Base-by-base conservation (phyloP, 768 basidiomycete genomes). In the Lactarius sp. region DNA sequence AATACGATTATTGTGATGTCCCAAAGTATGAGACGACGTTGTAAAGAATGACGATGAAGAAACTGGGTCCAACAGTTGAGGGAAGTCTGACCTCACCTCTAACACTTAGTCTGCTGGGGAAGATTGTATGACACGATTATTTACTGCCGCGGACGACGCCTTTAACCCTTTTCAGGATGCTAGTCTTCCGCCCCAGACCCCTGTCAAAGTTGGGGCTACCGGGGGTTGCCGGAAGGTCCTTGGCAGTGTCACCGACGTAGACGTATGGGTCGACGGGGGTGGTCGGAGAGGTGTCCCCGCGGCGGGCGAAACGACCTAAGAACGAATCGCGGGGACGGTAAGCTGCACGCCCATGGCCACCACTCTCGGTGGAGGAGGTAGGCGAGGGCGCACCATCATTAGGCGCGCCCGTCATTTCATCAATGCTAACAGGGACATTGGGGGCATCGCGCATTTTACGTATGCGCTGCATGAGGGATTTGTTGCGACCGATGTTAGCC, bases 371-470 rank as follows among this genome's bases (percentile, higher is more conserved):
- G 22, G 74, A 71, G 22, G 77, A 80, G 0, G 81, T 78, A 1
- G 83, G 83, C 10, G 78, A 77, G 7, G 76, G 76, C 27, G 70
- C 73, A 54, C 67, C 70, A 34, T 77, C 73, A 37, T 77, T 74
- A 52, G 79, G 79, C 59, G 79, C 72, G 18, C 34, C 65, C 20
- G 68, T 65, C 53, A 68, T 65, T n/a, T 80, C 79, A 41, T 77
- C 74, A 34, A 72, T 66, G 33, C 72, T 75, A n/a, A 89, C 81
- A 16, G 91, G 91, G 1, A 92, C 85, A 66, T 92, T 93, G 10
- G 91, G 91, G 9, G 86, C 77, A 70, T 93, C 91, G 41, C 91
- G 85, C 90, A 93, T 92, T 75, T 85, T 90, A 62, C 89, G 85
- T 71, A 94, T 89, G 60, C 92, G 88, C 52, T 93, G 88, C 83